phyloP scores from a whole-genome alignment of 2,329 filamentous ascomycete species.

The Huntiella decipiens region DNA sequence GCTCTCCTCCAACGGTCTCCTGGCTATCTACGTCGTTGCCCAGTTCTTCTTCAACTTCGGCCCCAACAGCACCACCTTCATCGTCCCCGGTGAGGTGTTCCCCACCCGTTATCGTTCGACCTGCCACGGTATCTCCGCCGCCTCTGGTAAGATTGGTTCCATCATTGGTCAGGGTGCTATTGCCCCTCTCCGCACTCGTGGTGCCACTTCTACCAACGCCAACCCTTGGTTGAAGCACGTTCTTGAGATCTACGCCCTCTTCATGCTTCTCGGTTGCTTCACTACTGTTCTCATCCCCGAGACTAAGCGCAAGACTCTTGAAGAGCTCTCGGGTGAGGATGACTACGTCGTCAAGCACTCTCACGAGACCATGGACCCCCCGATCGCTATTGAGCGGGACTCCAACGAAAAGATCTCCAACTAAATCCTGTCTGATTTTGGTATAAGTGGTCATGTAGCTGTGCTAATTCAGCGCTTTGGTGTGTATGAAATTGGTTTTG shows the following conservation, averaged over 20 bases:
- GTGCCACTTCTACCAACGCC: constrained; percentile 21
- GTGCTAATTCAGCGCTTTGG: background rate
- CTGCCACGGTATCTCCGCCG: constrained; percentile 37
- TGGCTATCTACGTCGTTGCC: constrained; percentile 28
- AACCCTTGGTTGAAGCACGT: constrained; percentile 59
- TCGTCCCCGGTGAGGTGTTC: constrained; percentile 37
- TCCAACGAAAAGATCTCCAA: background rate
- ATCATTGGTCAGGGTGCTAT: constrained; percentile 31
- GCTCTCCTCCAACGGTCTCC: constrained; percentile 31
- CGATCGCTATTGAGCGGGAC: constrained; percentile 1
- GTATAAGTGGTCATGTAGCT: no score
- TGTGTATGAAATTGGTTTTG: background rate
- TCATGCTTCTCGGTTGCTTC: constrained; percentile 56
- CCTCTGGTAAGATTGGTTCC: constrained; percentile 31
- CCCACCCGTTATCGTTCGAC: constrained; percentile 37
- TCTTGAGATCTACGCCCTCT: constrained; percentile 53
- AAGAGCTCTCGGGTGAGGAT: constrained; percentile 7
- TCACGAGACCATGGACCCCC: background rate
- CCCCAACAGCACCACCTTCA: constrained; percentile 37
- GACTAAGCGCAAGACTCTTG: constrained; percentile 41
- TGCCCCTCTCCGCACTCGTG: constrained; percentile 29
- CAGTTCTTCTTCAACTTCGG: constrained; percentile 36
- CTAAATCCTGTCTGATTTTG: background rate
- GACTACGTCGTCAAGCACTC: constrained; percentile 8
- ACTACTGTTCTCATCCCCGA: constrained; percentile 54